Evolutionary conservation across 2,329 filamentous ascomycete genomes (phyloP).

Genomic region (Zymoseptoria crescenta): DNA sequence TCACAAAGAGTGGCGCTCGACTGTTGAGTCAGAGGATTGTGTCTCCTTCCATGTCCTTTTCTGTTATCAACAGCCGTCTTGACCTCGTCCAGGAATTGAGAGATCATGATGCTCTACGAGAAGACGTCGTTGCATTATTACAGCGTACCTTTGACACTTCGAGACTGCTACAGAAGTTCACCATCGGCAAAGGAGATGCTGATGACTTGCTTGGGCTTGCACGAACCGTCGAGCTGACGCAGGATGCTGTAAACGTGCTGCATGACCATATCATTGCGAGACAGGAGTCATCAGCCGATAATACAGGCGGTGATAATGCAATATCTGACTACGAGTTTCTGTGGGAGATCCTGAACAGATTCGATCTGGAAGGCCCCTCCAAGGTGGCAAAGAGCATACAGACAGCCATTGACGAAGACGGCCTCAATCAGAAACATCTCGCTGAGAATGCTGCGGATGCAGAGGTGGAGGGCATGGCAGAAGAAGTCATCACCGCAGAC

Average conservation of each 20-base stretch:
- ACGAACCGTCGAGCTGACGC: conserved; percentile 68
- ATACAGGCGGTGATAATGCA: conserved; percentile 27
- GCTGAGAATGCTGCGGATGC: conserved; percentile 64
- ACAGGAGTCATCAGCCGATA: conserved; percentile 1
- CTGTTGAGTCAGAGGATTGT: conserved; percentile 77
- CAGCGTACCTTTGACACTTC: conserved; percentile 75
- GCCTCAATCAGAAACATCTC: conserved; percentile 71
- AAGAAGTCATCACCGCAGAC: conserved; percentile 61
- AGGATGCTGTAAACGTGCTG: conserved; percentile 51
- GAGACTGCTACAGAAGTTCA: conserved; percentile 87
- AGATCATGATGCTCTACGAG: conserved; percentile 57
- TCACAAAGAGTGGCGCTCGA: conserved; percentile 83
- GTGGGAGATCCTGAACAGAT: conserved; percentile 41
- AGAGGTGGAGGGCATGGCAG: conserved; percentile 64
- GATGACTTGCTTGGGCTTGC: conserved; percentile 83
- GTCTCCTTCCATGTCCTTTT: conserved; percentile 79
- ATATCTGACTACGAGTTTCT: conserved; percentile 18
- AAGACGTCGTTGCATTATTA: conserved; percentile 61
- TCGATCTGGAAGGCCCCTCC: conserved; percentile 59
- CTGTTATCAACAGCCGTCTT: conserved; percentile 68
- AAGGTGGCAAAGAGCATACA: conserved; percentile 64
- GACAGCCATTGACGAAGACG: conserved; percentile 84
- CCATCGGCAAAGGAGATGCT: conserved; percentile 80
- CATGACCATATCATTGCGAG: conserved; percentile 31
- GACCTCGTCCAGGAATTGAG: conserved; percentile 75